Percentiles rank a stretch among this genome's conserved stretches.
phyloP scores from a whole-genome alignment of 2,329 filamentous ascomycete genomes.

The Fusarium phyllophilum region DNA sequence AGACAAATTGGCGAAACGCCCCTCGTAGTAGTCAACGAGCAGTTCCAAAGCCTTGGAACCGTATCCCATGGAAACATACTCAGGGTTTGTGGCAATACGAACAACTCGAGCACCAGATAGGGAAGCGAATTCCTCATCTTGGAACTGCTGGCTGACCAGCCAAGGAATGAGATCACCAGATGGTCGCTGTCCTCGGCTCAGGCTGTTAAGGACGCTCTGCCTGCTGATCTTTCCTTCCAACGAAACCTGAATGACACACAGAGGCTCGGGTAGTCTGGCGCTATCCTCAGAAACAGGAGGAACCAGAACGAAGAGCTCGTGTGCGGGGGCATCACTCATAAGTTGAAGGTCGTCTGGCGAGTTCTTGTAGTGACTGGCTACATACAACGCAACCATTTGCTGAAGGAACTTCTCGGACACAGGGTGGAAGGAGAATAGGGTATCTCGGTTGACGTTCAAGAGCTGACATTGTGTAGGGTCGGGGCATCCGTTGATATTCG shows the following conservation, averaged over 20 bases:
- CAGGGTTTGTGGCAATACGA: constrained; percentile 94
- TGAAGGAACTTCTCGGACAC: constrained; percentile 97
- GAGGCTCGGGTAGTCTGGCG: constrained; percentile 85
- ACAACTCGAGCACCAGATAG: constrained; percentile 93
- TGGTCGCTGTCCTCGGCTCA: constrained; percentile 88
- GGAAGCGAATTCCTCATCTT: constrained; percentile 94
- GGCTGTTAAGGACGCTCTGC: constrained; percentile 88
- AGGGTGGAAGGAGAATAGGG: constrained; percentile 96
- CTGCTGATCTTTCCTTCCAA: constrained; percentile 95
- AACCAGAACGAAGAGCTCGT: constrained; percentile 94
- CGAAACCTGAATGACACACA: constrained; percentile 94
- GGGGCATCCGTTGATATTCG: constrained; percentile 80
- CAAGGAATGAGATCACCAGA: constrained; percentile 96
- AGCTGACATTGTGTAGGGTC: constrained; percentile 93
- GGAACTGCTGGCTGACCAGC: constrained; percentile 97
- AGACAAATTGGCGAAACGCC: constrained; percentile 85
- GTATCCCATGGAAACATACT: constrained; percentile 93
- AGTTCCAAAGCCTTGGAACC: constrained; percentile 89
- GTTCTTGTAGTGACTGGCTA: constrained; percentile 98
- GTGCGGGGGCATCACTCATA: constrained; percentile 96
- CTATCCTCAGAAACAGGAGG: constrained; percentile 83
- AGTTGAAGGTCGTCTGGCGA: constrained; percentile 97
- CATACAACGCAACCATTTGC: constrained; percentile 97
- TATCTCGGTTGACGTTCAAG: constrained; percentile 94
- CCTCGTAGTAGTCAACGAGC: constrained; percentile 91